Evolutionary conservation across 2,329 filamentous ascomycete species (phyloP).

Genomic region (Fusarium buharicum): DNA sequence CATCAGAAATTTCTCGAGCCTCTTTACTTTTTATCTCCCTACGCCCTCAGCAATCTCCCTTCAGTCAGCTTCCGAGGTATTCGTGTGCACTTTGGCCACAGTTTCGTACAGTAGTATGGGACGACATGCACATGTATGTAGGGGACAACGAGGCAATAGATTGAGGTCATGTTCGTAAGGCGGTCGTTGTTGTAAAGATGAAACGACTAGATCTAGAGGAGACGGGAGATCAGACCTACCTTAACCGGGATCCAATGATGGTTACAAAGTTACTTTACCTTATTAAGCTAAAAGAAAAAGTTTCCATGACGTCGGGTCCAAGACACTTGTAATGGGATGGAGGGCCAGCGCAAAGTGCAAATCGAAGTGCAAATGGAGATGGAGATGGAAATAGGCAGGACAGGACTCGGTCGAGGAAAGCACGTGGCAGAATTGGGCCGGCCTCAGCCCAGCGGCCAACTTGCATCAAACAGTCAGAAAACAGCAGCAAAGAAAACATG

Average conservation of each 20-base stretch:
- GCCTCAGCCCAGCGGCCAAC: constrained; percentile 25
- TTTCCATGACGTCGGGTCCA: constrained; percentile 11
- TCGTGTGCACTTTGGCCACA: background rate
- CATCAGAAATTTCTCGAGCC: background rate
- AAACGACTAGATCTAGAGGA: background rate
- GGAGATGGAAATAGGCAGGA: constrained; percentile 14
- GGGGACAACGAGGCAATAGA: constrained; percentile 2
- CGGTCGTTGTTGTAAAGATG: constrained; percentile 2
- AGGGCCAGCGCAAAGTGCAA: background rate
- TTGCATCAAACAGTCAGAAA: background rate
- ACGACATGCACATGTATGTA: constrained; percentile 2
- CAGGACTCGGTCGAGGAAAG: constrained; percentile 6
- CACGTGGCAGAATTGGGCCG: constrained; percentile 31
- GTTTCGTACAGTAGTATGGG: background rate
- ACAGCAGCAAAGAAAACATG: constrained; percentile 1
- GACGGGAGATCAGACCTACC: constrained; percentile 7
- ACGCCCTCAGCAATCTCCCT: constrained; percentile 3
- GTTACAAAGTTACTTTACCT: background rate
- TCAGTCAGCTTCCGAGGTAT: background rate
- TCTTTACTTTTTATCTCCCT: constrained; percentile 18
- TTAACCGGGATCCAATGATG: background rate
- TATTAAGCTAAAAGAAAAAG: constrained; percentile 3
- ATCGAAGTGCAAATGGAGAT: constrained; percentile 5
- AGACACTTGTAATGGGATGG: background rate
- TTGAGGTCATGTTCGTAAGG: background rate